Percentiles rank a stretch among this genome's conserved stretches.
These are phyloP conservation scores for Ephemerocybe angulata DNA, from an alignment of 768 basidiomycete species.

Conservation along the genomic window DNA sequence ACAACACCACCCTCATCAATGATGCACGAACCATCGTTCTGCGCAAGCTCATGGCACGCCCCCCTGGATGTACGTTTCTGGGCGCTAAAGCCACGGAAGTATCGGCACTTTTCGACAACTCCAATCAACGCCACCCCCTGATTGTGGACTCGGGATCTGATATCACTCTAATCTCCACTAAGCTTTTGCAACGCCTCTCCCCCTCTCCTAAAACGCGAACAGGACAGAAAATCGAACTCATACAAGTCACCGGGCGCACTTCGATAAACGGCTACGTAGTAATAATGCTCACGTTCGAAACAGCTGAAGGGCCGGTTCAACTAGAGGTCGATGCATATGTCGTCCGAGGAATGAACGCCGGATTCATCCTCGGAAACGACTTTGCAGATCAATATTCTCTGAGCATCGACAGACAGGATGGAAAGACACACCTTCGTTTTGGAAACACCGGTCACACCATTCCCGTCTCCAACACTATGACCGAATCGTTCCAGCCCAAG, in stretches of 20 bases:
- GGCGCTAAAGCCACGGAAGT: constrained; percentile 25
- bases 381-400: constrained; percentile 30
- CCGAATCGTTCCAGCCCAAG: too few species aligned
- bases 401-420: constrained; percentile 19
- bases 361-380: constrained; percentile 31
- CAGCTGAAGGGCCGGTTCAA: constrained; percentile 20
- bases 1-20: too few species aligned
- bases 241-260: constrained; percentile 29
- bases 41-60: too few species aligned
- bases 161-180: constrained; percentile 34
- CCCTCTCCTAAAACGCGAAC: constrained; percentile 15
- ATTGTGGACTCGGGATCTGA: too few species aligned
- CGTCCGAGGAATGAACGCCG: constrained; percentile 24
- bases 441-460: too few species aligned
- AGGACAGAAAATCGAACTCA: constrained; percentile 27
- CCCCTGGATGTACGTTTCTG: constrained; percentile 31
- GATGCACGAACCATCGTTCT: too few species aligned
- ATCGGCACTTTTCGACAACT: neutral
- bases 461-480: too few species aligned
- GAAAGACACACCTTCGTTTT: constrained; percentile 6
- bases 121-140: neutral
- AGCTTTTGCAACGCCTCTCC: constrained; percentile 20
- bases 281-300: constrained; percentile 24
- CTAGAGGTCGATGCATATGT: constrained; percentile 26
- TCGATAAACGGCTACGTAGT: constrained; percentile 24